Base-by-base conservation (phyloP, 805 yeast species). In the Candida qinlingensis region DNA sequence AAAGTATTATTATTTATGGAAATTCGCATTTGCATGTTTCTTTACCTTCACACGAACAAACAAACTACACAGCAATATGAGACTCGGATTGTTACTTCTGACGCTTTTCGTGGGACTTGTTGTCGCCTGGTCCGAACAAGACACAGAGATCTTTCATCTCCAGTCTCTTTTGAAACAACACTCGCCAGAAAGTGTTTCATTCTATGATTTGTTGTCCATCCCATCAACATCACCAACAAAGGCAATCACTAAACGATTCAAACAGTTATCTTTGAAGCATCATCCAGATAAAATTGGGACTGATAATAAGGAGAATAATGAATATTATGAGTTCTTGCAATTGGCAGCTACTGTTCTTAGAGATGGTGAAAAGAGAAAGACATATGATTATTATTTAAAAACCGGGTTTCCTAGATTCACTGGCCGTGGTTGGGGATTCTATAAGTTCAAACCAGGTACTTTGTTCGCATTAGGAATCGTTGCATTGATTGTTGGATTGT, bases 371-470 rank as follows among this genome's bases (percentile, higher is more conserved):
- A 73, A 74, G 49, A 79, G 83, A 53, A 80, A 83, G 43, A 74
- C 89, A 7, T 94, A 94, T 65, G 98, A 94, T 65, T 90, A 80
- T 65, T 94, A 87, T 67, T 71, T 87, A 46, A 72, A 78, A 39
- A 77, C 80, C 56, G 97, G 98, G 7, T 92, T 94, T 68, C 98
- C 99, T 6, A 73, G 75, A 52, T 88, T 86, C 77, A 81, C 81
- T 49, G 87, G 52, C 0, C 44, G 51, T 2, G 53, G 82, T 12
- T 79, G 85, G 71, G 72, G 73, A 53, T 79, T 85, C 63, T 63
- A 79, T 60, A 75, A 83, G 65, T 89, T 74, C 74, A 77, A 84
- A 59, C 97, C 90, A 26, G 84, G 85, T 37, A 62, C 77, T 33
- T 55, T 74, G 9, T 62, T 80, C 43, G 78, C 86, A 0, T 37